Percentiles rank a stretch among this genome's conserved stretches.
Conservation (phyloP, 2,329 filamentous ascomycete species). For the Aspergillus sp. region DNA sequence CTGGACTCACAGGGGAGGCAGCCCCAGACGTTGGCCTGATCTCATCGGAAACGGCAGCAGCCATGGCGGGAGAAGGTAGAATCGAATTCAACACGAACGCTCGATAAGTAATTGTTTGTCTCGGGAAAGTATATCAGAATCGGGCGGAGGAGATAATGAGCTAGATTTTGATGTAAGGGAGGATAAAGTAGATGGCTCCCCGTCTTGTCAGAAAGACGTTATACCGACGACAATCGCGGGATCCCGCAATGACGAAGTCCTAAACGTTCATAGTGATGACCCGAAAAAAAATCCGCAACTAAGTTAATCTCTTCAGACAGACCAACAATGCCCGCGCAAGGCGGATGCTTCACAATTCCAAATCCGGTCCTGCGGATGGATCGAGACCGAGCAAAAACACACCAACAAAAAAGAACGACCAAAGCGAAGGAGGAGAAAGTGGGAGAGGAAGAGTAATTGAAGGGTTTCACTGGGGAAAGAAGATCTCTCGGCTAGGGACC, state of each 20-base stretch:
- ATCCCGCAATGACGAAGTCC: conserved; percentile 6
- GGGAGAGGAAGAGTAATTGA: conserved; percentile 1
- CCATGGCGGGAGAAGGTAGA: conserved; percentile 18
- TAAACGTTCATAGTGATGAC: conserved; percentile 13
- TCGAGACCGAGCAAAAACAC: background rate
- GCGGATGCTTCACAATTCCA: background rate
- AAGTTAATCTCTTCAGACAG: background rate
- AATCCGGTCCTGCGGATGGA: background rate
- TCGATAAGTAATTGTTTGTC: background rate
- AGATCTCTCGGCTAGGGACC: conserved; percentile 9
- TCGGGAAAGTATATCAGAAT: background rate
- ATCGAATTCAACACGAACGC: background rate
- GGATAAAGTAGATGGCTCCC: background rate
- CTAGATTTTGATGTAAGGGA: background rate
- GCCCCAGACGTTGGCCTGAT: conserved; percentile 26
- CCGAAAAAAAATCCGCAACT: conserved; percentile 5
- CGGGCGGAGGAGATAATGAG: background rate
- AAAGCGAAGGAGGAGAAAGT: background rate
- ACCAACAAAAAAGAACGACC: background rate
- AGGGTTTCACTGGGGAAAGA: conserved; percentile 1
- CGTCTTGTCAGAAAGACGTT: background rate
- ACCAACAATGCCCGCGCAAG: background rate
- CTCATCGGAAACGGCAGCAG: conserved; percentile 23
- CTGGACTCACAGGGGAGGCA: conserved; percentile 29
- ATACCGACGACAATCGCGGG: conserved; percentile 7